Evolutionary conservation across 306 rosid genomes (phyloP).

Genomic region (Lathyrus oleraceus): DNA sequence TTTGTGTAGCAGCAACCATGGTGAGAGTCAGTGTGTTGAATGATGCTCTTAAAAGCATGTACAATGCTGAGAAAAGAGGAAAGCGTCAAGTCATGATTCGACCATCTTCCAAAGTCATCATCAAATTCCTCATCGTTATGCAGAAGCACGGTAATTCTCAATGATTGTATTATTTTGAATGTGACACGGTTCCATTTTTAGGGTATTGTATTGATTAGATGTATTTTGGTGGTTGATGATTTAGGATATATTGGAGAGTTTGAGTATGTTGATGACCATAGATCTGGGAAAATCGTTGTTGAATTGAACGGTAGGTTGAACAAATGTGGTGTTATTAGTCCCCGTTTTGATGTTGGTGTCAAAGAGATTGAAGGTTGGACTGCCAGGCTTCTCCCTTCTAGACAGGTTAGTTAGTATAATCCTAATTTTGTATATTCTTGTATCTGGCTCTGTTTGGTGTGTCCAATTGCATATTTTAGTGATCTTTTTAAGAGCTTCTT

Average conservation of each 20-base stretch:
- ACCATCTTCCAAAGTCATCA: background rate
- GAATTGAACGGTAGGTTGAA: constrained; percentile 7
- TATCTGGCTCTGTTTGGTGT: background rate
- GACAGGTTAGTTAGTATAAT: background rate
- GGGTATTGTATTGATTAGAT: background rate
- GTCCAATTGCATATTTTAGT: background rate
- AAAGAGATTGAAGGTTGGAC: constrained; percentile 11
- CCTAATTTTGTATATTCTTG: background rate
- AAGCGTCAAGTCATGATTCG: constrained; percentile 15
- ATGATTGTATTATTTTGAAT: background rate
- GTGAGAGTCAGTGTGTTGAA: constrained; percentile 16
- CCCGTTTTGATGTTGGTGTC: background rate
- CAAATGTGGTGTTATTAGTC: constrained; percentile 14
- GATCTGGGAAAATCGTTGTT: constrained; percentile 1
- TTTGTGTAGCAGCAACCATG: background rate
- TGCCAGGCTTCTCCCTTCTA: background rate
- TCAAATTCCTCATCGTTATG: constrained; percentile 3
- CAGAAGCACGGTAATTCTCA: background rate
- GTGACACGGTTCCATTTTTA: background rate
- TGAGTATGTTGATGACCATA: constrained; percentile 8
- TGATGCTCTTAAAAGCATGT: background rate
- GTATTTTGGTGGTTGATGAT: background rate
- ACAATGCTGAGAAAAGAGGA: constrained; percentile 3
- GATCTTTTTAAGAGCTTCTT: background rate
- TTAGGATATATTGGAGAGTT: background rate